Base-by-base conservation (phyloP, 1,284 basidiomycete species). In the Exobasidium cylindrosporum region DNA sequence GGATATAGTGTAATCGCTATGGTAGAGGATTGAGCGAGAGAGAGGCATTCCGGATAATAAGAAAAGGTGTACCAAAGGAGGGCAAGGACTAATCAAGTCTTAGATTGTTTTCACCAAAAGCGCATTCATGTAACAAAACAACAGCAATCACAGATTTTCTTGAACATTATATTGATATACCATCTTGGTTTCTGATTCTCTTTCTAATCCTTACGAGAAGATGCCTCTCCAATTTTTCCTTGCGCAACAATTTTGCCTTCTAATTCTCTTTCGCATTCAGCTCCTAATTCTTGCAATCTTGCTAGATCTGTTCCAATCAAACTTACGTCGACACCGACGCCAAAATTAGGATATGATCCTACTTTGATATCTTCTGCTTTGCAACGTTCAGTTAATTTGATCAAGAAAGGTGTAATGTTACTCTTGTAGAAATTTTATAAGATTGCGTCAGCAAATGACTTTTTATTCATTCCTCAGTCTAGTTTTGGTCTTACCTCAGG, bases 301-400 rank as follows among this genome's bases (percentile, higher is more conserved):
- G 54, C 62, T 43, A 69, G 58, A 32, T 78, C 67, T 52, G 86
- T 84, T 0, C 92, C 91, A 66, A 95, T 94, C 61, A 95, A 82
- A 44, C 87, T 88, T 30, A 94, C 89, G 57, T 88, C 86, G 46
- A 86, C 87, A n/a, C 78, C 78, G 54, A 81, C 81, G 3, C 83
- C 83, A 58, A 87, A 89, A 63, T 76, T 65, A 28, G 64, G 63
- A 31, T 74, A 94, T 17, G 88, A 90, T 3, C 92, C 91, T 30
- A 95, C 85, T 73, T 89, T 88, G 62, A 97, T 87, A 13, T 87
- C 87, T 62, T 90, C 88, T 2, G 84, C 82, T 76, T 86, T 87
- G 17, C 92, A 86, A 50, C 89, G 86, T 23, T 85, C 84, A 73
- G 92, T 89, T 0, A 97, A 84, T 14, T 85, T 82, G 0, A 89